These are phyloP conservation scores for Anisodus tanguticus DNA, from an alignment of 257 asterid genomes.

Conservation along the genomic window DNA sequence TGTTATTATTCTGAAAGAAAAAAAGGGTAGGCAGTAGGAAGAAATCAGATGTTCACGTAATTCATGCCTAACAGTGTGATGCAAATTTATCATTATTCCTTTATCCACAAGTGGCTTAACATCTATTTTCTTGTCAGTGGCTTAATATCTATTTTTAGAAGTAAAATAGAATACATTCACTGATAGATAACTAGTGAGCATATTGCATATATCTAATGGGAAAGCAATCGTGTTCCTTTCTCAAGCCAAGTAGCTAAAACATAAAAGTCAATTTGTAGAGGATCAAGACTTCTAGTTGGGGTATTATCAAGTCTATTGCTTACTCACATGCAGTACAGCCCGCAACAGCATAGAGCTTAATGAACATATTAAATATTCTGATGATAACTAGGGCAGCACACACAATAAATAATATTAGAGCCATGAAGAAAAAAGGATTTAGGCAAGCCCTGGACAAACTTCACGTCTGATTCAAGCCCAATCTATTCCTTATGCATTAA, in stretches of 20 bases:
- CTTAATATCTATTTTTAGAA: neutral
- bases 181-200: neutral
- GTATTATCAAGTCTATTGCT: neutral
- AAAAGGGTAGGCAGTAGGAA: neutral
- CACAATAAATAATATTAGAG: neutral
- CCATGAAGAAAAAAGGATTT: neutral
- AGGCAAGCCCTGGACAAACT: neutral
- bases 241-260: slow-evolving; percentile 17
- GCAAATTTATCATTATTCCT: neutral
- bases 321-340: neutral
- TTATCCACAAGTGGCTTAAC: neutral
- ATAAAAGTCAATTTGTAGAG: neutral
- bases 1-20: neutral
- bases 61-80: neutral
- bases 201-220: neutral
- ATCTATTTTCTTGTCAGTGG: neutral
- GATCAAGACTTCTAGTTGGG: neutral
- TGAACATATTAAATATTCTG: neutral
- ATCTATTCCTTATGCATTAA: neutral
- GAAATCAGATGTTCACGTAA: neutral
- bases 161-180: neutral
- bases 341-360: neutral
- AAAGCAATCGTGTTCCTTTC: neutral
- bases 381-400: neutral
- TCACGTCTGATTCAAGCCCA: neutral